Evolutionary conservation across 257 asterid genomes (phyloP).

Genomic region (Solanum lycopersicoides): DNA sequence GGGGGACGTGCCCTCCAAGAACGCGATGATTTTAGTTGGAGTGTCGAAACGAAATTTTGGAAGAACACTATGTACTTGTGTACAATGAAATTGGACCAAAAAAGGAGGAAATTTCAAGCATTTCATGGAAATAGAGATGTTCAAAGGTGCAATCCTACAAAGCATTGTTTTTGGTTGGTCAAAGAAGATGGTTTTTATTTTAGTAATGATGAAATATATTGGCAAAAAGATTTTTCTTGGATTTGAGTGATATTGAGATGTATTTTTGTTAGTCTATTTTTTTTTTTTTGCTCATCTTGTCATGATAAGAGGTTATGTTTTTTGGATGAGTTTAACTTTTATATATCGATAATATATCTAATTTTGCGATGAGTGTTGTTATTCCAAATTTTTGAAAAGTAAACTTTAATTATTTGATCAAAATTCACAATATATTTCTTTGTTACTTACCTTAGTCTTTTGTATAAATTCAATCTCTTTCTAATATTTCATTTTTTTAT

Average conservation of each 20-base stretch:
- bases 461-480: background rate
- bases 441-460: background rate
- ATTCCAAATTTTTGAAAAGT: background rate
- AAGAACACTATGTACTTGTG: background rate
- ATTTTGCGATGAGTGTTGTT: background rate
- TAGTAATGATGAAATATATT: conserved; percentile 5
- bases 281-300: background rate
- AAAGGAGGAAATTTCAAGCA: conserved; percentile 6
- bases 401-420: background rate
- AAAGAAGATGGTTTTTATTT: conserved; percentile 15
- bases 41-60: background rate
- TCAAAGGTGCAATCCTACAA: background rate
- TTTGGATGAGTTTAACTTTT: background rate
- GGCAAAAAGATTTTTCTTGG: conserved; percentile 10
- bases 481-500: background rate
- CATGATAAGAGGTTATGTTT: background rate
- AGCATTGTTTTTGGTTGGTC: conserved; percentile 13
- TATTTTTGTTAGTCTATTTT: background rate
- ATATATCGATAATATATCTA: background rate
- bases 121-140: conserved; percentile 2
- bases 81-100: conserved; percentile 8
- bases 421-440: background rate
- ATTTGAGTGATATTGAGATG: background rate
- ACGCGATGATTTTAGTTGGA: conserved; percentile 10
- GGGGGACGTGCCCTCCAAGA: conserved; percentile 15